Base-by-base conservation (phyloP, 2,329 filamentous ascomycete genomes). In the Fusarium camptoceras region DNA sequence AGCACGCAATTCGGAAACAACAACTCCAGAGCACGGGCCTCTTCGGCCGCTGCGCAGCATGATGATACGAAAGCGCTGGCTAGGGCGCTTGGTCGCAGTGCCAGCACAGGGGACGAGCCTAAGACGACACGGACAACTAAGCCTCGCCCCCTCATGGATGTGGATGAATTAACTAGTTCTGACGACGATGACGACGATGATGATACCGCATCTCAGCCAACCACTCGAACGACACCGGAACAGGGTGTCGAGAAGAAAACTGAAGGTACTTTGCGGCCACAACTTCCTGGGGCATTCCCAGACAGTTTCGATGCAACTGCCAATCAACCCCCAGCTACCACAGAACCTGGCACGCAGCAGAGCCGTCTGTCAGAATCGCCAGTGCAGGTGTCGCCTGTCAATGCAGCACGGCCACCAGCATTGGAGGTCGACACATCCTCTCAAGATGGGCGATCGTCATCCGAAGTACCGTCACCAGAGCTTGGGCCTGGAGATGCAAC, bases 341-440 rank as follows among this genome's bases (percentile, higher is more conserved):
- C 72, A 14, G 75, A 68, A 64, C 72, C 70, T 58, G 60, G 71
- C 44, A 70, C 75, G 51, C 75, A 75, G 39, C 76, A 69, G 53
- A 85, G 87, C 50, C 83, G 86, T 43, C 78, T 89, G 41, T 89
- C 89, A 9, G 91, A 93, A 77, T 94, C 92, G 5, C 91, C 91
- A 5, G 85, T 91, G 4, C 84, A 90, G 64, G 84, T 91, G 15
- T 76, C 76, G 22, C 76, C 78, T 8, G 62, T 68, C 75, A 78
- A 79, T 49, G 73, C 82, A 73, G 79, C 80, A 77, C 85, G 88
- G 48, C 89, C 88, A 27, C 92, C 91, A 7, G 88, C 88, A 31
- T 86, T 95, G 37, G 87, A 91, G 72, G 86, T 87, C 24, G 92
- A 94, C 78, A 89, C 86, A 8, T 93, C 91, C 14, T 92, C 91